Evolutionary conservation across 768 basidiomycete genomes (phyloP).

Genomic region (Xerocomellus intermedius): DNA sequence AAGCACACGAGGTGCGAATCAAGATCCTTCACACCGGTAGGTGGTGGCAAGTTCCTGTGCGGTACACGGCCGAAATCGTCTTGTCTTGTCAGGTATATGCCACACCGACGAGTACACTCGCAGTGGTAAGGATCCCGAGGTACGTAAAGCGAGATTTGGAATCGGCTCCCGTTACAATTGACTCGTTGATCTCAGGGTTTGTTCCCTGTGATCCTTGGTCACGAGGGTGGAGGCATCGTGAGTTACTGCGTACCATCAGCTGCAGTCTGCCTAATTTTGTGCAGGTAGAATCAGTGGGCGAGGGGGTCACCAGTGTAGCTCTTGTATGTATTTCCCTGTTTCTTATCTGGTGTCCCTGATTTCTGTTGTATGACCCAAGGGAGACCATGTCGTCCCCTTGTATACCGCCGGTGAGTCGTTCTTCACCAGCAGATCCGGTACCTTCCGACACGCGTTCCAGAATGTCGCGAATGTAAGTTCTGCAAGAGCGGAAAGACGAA

Average conservation of each 20-base stretch:
- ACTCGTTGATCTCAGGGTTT: constrained; percentile 52
- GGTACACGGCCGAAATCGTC: constrained; percentile 2
- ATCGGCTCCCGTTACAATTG: neutral
- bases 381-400: constrained; percentile 96
- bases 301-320: constrained; percentile 82
- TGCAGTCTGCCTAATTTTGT: constrained; percentile 1
- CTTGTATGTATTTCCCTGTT: constrained; percentile 37
- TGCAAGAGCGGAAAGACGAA: constrained; percentile 99
- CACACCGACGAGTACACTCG: constrained; percentile 98
- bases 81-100: constrained; percentile 66
- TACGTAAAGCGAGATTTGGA: constrained; percentile 28
- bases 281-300: constrained; percentile 96
- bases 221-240: constrained; percentile 91
- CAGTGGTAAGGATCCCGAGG: constrained; percentile 95
- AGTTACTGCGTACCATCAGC: constrained; percentile 29
- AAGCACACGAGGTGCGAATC: constrained; percentile 89
- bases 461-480: constrained; percentile 97
- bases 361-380: constrained; percentile 36
- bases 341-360: neutral
- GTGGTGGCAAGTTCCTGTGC: constrained; percentile 14
- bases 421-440: neutral
- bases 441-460: constrained; percentile 36
- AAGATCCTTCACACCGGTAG: constrained; percentile 87
- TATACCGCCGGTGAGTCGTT: constrained; percentile 81
- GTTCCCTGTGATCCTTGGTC: constrained; percentile 92